Evolutionary conservation across 2,329 filamentous ascomycete species (phyloP), one percentile per base, ranked within the genome.

Genomic region (Ilyonectria sp.): DNA sequence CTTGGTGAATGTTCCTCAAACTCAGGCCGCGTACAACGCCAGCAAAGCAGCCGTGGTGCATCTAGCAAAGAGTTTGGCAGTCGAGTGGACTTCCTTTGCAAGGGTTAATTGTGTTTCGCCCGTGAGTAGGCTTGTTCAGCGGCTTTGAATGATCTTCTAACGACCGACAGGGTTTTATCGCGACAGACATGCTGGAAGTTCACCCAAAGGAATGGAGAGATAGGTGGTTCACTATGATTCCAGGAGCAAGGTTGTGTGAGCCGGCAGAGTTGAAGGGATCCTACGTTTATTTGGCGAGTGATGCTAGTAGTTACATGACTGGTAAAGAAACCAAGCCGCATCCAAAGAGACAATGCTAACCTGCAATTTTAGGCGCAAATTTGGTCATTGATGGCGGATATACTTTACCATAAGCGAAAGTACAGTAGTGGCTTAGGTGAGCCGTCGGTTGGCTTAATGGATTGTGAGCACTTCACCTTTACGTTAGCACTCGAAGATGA

Each of bases 1-100:
- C 17, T 75, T 85, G 17, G 80, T 82, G 43, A 82, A 83, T 53
- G 70, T 82, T 31, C 81, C 81, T 4, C 80, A 82, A 75, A 83
- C 77, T 70, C 81, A 76, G 76, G 83, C 74, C 60, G 81, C 80
- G 2, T 84, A 84, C 62, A 84, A 84, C 63, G 78, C 82, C 6
- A 81, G 78, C 60, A 85, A 84, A 65, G 83, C 81, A 0, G 83
- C 79, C 0, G 80, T 82, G 0, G 75, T 82, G 1, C 82, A 83
- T 47, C 71, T 85, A 9, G 76, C 79, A 15, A 82, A 81, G 72
- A 80, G 77, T 49, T 70, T 84, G 8, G 78, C 81, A 1, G 82
- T 84, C 4, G 83, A 84, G 65, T 84, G 83, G 82, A 79, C 78
- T 2, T 79, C 82, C 21, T 82, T 83, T 65, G 77, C 79, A 10